These are phyloP conservation scores for Gossypium longicalyx DNA, from an alignment of 345 rosid genomes.

Conservation along the genomic window DNA sequence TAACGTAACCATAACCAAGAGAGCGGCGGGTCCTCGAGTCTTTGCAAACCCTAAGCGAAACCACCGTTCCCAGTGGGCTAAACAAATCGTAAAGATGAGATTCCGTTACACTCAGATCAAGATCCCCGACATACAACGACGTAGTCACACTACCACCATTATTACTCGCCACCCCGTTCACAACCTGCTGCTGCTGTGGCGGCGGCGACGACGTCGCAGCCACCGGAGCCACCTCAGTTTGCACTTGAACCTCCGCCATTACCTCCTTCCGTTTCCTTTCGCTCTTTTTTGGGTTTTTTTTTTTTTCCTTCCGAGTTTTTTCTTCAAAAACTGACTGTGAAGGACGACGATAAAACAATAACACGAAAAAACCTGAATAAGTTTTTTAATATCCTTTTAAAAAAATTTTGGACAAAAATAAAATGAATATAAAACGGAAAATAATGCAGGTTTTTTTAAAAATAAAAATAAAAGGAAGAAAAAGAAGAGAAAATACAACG, in stretches of 20 bases:
- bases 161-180: slow-evolving; percentile 24
- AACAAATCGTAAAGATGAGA: slow-evolving; percentile 68
- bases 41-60: slow-evolving; percentile 70
- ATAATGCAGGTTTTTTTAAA: not conserved
- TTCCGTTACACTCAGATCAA: slow-evolving; percentile 59
- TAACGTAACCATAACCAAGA: slow-evolving; percentile 88
- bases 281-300: not conserved
- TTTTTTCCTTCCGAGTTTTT: too few species aligned
- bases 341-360: not conserved
- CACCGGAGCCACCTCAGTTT: slow-evolving; percentile 17
- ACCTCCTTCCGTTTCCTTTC: not conserved
- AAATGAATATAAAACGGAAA: not conserved
- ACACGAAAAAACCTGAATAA: too few species aligned
- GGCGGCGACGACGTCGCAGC: slow-evolving; percentile 6
- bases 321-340: not conserved
- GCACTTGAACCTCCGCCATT: slow-evolving; percentile 40
- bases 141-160: slow-evolving; percentile 33
- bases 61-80: slow-evolving; percentile 48
- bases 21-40: slow-evolving; percentile 69
- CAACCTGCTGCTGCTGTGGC: slow-evolving; percentile 3
- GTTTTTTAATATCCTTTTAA: too few species aligned
- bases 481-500: too few species aligned
- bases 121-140: slow-evolving; percentile 79
- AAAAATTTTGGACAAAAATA: not conserved
- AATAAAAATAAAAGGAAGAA: too few species aligned